phyloP scores from a whole-genome alignment of 192 early-diverging fungal genomes.

The Fimicolochytrium jonesii region DNA sequence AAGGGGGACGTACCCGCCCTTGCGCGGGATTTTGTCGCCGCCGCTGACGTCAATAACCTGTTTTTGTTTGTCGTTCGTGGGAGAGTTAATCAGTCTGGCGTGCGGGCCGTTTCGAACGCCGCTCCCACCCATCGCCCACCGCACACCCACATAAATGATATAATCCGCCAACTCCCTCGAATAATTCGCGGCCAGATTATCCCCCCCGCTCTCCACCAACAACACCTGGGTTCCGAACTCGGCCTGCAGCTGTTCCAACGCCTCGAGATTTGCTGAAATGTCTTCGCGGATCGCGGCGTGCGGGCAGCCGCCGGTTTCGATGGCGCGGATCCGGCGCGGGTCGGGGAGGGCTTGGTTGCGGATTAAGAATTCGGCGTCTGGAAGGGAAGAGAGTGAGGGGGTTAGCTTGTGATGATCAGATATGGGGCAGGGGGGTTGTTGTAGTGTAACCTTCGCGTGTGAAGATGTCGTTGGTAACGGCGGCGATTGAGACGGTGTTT shows the following conservation, averaged over 20 bases:
- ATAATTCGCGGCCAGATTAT: conserved; percentile 79
- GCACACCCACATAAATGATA: conserved; percentile 71
- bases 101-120: no score
- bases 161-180: conserved; percentile 73
- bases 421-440: neutral
- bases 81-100: no score
- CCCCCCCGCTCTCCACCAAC: conserved; percentile 90
- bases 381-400: neutral
- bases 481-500: conserved; percentile 77
- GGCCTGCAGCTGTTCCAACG: conserved; percentile 82
- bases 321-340: conserved; percentile 81
- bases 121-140: no score
- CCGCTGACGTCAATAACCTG: conserved; percentile 93
- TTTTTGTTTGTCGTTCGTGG: no score
- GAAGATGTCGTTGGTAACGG: conserved; percentile 98
- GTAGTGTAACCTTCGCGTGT: conserved; percentile 79
- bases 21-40: conserved; percentile 95
- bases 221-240: conserved; percentile 79
- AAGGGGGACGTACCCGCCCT: conserved; percentile 74
- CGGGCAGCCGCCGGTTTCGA: conserved; percentile 96
- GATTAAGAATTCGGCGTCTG: conserved; percentile 90
- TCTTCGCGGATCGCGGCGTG: conserved; percentile 95
- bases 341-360: conserved; percentile 79
- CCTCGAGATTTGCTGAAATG: conserved; percentile 90
- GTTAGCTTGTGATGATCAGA: neutral